These are phyloP conservation scores for Claviceps sp. DNA, from an alignment of 2,329 filamentous ascomycete genomes.

Conservation along the genomic window DNA sequence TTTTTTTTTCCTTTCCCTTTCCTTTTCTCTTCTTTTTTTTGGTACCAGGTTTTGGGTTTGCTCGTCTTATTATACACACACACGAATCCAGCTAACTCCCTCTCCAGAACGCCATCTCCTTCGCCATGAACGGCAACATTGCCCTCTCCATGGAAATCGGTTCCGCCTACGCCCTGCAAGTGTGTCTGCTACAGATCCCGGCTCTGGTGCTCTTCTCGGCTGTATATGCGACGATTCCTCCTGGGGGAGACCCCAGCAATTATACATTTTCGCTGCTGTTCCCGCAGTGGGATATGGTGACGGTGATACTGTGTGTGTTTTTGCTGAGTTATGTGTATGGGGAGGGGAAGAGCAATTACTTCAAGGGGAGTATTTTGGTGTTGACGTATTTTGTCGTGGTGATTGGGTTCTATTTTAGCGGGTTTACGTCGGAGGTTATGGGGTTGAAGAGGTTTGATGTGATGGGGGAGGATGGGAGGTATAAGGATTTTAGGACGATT, in stretches of 20 bases:
- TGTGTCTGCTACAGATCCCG: constrained; percentile 88
- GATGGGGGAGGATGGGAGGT: constrained; percentile 35
- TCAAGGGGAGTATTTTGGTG: constrained; percentile 93
- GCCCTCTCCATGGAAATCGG: constrained; percentile 98
- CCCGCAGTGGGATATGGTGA: constrained; percentile 98
- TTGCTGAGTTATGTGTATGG: constrained; percentile 94
- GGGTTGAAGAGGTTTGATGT: constrained; percentile 39
- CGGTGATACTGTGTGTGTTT: constrained; percentile 90
- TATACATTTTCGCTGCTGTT: constrained; percentile 82
- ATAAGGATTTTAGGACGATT: constrained; percentile 39
- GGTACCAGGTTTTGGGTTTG: not conserved
- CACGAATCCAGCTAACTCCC: not conserved
- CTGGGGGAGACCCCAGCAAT: constrained; percentile 26
- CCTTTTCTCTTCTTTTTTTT: not conserved
- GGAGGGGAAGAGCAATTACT: constrained; percentile 99
- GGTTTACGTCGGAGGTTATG: constrained; percentile 33
- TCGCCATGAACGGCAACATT: constrained; percentile 99
- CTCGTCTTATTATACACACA: too few relatives aligned
- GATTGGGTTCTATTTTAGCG: constrained; percentile 79
- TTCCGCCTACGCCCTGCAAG: constrained; percentile 90
- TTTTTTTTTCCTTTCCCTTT: not conserved
- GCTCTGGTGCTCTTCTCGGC: constrained; percentile 87
- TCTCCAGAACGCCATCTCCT: constrained; percentile 89
- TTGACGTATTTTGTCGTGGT: constrained; percentile 88
- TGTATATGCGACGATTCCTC: constrained; percentile 40